phyloP scores from a whole-genome alignment of 1,284 basidiomycete species.

The Moesziomyces parantarcticus region DNA sequence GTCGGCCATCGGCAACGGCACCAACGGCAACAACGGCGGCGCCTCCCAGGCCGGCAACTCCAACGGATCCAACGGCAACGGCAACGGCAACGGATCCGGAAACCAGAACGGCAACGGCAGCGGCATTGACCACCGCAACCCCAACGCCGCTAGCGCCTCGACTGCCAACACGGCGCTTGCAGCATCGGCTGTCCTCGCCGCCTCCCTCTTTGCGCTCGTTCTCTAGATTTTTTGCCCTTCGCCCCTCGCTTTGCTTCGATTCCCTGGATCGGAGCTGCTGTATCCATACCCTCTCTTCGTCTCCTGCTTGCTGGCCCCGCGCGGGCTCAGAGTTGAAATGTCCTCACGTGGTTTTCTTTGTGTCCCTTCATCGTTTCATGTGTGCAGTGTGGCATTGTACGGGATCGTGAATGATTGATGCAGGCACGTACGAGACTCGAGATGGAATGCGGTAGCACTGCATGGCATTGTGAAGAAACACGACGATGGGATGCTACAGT shows the following conservation, averaged over 20 bases:
- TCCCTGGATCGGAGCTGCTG: constrained; percentile 2
- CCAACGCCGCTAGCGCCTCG: constrained; percentile 9
- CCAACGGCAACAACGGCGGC: constrained; percentile 32
- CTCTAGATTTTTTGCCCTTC: constrained; percentile 5
- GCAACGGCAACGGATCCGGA: constrained; percentile 7
- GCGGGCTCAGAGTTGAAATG: constrained; percentile 30
- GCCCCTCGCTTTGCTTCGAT: not conserved
- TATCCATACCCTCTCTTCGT: constrained; percentile 23
- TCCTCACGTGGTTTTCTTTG: not conserved
- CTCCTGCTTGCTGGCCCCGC: constrained; percentile 32
- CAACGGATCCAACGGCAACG: constrained; percentile 5
- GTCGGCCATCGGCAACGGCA: constrained; percentile 33
- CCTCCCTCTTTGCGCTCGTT: constrained; percentile 16
- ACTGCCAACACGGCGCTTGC: constrained; percentile 1
- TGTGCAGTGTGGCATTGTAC: constrained; percentile 1
- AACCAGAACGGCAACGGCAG: constrained; percentile 12
- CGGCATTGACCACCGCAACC: constrained; percentile 27
- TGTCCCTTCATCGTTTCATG: not conserved
- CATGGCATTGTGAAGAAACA: not conserved
- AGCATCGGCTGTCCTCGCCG: constrained; percentile 4
- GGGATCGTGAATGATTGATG: too few relatives aligned
- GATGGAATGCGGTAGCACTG: too few relatives aligned
- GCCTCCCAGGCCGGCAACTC: constrained; percentile 13
- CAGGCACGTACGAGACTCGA: too few relatives aligned
- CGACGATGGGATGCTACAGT: not conserved